Evolutionary conservation across 768 basidiomycete genomes (phyloP), one percentile per base, ranked within the genome.

Genomic region (Kwoniella mangroviensis): DNA sequence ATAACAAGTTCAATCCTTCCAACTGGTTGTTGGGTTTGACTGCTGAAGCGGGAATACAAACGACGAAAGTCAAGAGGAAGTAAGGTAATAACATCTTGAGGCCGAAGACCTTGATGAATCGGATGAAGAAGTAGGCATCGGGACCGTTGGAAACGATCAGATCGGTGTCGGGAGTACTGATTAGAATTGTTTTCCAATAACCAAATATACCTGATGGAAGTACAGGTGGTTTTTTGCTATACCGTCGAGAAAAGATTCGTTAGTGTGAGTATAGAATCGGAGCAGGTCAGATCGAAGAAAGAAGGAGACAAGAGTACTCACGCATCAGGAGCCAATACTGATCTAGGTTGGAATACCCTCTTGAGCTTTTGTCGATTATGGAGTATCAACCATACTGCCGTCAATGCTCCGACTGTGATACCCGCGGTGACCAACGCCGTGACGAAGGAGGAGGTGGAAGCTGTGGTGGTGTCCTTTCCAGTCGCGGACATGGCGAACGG

Each of bases 71-170:
- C 52, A 84, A 61, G 51, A 83, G 40, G 58, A 80, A 72, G 75
- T 83, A 83, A 42, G 83, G 83, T 24, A 83, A 57, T 41, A 84
- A 70, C 74, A 84, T 79, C 57, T 81, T 72, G 59, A 83, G 63
- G 9, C 82, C 81, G 63, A 84, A 80, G 58, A 84, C 73, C 63
- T 81, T 83, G 62, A 81, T 51, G 73, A 77, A 84, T 55, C 80
- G 72, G 11, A 83, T 58, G 65, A 81, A 83, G 65, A 82, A 75
- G 72, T 84, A 84, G 19, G 83, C 82, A 65, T 84, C 83, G 45
- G 74, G 74, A 55, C 83, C 83, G 59, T 84, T 83, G 53, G 75
- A 74, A 11, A 73, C 54, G 64, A 82, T 80, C 63, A 84, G 70
- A 17, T 77, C 58, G 22, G 61, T 64, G 59, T 81, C 78, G 9